A percentile compares a stretch with the other conserved stretches of the same genome.
phyloP scores from a whole-genome alignment of 345 rosid species.

The Eucalyptus camaldulensis region DNA sequence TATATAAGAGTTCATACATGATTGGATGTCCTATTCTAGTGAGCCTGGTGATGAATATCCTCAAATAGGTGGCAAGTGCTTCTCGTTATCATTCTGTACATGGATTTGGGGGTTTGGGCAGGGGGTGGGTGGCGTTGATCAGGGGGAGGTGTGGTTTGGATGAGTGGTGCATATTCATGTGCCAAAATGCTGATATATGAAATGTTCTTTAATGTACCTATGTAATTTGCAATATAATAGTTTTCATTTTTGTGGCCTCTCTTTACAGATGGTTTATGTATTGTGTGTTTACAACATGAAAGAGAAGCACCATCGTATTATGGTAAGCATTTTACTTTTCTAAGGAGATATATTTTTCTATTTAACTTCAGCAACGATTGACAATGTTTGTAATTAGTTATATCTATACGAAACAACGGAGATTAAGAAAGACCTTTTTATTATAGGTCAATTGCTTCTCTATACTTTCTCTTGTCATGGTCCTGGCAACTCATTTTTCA shows the following conservation, averaged over 20 bases:
- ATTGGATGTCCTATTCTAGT: background rate
- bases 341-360: background rate
- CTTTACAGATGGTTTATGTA: conserved; percentile 90
- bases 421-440: background rate
- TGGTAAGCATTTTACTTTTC: conserved; percentile 29
- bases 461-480: background rate
- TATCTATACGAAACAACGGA: background rate
- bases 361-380: background rate
- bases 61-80: background rate
- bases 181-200: background rate
- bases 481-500: background rate
- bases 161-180: background rate
- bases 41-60: background rate
- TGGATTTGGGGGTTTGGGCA: background rate
- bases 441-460: background rate
- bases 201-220: background rate
- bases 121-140: background rate
- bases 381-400: background rate
- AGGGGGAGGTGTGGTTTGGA: background rate
- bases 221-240: background rate
- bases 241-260: background rate
- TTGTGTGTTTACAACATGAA: conserved; percentile 88
- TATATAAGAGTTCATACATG: background rate
- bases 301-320: conserved; percentile 79
- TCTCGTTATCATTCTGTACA: background rate